Conservation (phyloP, 495 filamentous ascomycete species). For the Wilcoxina mikolae region DNA sequence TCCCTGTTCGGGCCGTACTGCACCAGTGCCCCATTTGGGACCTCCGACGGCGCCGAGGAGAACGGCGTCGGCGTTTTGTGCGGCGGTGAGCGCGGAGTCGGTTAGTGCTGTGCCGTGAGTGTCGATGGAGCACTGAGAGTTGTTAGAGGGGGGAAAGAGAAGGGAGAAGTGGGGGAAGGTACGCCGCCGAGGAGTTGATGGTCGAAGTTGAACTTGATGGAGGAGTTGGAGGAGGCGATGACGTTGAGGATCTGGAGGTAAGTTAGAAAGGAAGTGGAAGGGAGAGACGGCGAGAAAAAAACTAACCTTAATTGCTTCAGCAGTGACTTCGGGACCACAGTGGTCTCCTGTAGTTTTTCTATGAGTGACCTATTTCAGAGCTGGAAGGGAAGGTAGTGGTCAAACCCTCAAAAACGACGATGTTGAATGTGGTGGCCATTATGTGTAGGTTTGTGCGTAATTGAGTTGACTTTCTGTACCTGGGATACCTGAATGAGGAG, state of each 20-base stretch:
- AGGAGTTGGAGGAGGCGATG: constrained; percentile 51
- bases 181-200: constrained; percentile 88
- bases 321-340: constrained; percentile 74
- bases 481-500: neutral
- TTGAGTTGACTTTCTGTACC: neutral
- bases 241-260: constrained; percentile 50
- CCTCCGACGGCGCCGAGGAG: constrained; percentile 92
- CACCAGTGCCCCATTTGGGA: constrained; percentile 89
- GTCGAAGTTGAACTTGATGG: constrained; percentile 75
- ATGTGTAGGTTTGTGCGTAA: neutral
- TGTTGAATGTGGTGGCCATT: constrained; percentile 33
- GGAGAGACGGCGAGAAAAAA: neutral
- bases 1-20: constrained; percentile 86
- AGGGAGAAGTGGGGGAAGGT: constrained; percentile 31
- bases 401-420: constrained; percentile 33
- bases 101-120: constrained; percentile 63
- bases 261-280: neutral
- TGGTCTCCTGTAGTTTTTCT: constrained; percentile 52
- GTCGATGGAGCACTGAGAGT: constrained; percentile 67
- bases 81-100: constrained; percentile 67
- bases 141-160: neutral
- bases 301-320: constrained; percentile 30
- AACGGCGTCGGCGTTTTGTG: constrained; percentile 81
- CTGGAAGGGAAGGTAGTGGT: neutral
- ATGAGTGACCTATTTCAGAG: neutral